Conservation (phyloP, 2,329 filamentous ascomycete genomes). For the Diaporthe sp. region DNA sequence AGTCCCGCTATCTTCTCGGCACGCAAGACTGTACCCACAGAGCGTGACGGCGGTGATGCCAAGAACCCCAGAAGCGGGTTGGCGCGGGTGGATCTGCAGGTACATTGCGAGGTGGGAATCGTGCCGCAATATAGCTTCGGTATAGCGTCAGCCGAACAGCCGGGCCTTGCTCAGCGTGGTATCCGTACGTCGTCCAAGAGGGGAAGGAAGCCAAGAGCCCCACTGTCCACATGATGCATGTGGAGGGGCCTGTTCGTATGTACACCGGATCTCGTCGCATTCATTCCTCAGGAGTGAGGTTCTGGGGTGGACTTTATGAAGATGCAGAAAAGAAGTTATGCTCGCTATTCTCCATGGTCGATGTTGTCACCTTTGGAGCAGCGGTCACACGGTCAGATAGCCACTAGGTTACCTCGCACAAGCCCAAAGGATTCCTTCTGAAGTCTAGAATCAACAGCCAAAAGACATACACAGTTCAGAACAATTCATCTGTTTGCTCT, state of each 20-base stretch:
- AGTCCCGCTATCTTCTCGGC: conserved; percentile 25
- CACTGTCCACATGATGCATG: conserved; percentile 3
- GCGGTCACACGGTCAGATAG: not conserved
- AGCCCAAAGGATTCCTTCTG: no score
- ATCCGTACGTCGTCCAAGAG: conserved; percentile 2
- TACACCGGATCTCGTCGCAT: not conserved
- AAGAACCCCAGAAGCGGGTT: conserved; percentile 24
- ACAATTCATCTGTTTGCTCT: not conserved
- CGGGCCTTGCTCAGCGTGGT: not conserved
- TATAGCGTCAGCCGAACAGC: conserved; percentile 27
- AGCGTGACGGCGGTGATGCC: conserved; percentile 21
- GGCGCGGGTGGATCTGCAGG: conserved; percentile 24
- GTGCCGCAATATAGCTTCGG: conserved; percentile 24
- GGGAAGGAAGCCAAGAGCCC: conserved; percentile 9
- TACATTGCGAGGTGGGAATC: not conserved
- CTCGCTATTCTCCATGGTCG: no score
- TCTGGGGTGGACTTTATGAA: not conserved
- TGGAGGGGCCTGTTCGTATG: not conserved
- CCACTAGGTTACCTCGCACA: no score
- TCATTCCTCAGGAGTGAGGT: not conserved
- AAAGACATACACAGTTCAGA: no score
- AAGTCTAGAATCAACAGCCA: no score
- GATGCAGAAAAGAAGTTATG: not conserved
- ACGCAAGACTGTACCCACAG: conserved; percentile 30
- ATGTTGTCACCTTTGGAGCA: not conserved